A percentile compares a stretch with the other conserved stretches of the same genome.
Evolutionary conservation across 768 basidiomycete species (phyloP).

Genomic region (Rhodocollybia butyracea): DNA sequence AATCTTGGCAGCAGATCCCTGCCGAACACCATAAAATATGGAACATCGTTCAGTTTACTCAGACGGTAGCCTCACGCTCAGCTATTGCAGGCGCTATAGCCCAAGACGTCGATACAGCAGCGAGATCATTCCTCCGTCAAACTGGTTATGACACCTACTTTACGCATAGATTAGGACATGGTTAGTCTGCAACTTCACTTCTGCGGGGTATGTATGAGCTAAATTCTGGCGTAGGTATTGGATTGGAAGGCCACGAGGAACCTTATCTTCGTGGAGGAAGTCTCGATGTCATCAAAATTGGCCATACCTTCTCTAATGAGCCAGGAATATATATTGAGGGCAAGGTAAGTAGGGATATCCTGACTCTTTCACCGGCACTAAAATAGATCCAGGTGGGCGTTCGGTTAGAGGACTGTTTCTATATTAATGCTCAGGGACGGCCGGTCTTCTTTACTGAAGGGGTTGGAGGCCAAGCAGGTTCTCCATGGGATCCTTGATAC

Average conservation of each 20-base stretch:
- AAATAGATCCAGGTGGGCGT: conserved; percentile 77
- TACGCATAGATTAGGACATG: conserved; percentile 81
- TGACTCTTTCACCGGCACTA: conserved; percentile 3
- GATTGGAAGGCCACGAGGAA: conserved; percentile 77
- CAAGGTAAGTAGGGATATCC: conserved; percentile 35
- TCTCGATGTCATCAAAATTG: conserved; percentile 49
- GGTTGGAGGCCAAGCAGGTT: conserved; percentile 55
- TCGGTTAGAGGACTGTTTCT: conserved; percentile 83
- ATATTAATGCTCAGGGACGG: conserved; percentile 50
- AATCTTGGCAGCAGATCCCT: conserved; percentile 55
- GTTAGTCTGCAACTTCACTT: conserved; percentile 33
- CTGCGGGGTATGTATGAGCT: not conserved
- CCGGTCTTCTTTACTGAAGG: conserved; percentile 60
- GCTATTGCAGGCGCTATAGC: conserved; percentile 49
- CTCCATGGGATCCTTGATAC: conserved; percentile 37
- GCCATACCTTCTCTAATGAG: conserved; percentile 81
- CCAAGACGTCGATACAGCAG: conserved; percentile 57
- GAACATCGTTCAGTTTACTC: conserved; percentile 63
- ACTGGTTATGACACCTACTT: conserved; percentile 56
- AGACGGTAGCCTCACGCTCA: conserved; percentile 46
- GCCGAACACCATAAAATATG: conserved; percentile 53
- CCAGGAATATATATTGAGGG: conserved; percentile 75
- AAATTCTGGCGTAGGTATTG: conserved; percentile 57
- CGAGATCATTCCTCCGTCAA: conserved; percentile 45
- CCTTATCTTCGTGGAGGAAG: conserved; percentile 79